These are phyloP conservation scores for Colletotrichum cordylinicola DNA, from an alignment of 2,329 filamentous ascomycete genomes.

Conservation along the genomic window DNA sequence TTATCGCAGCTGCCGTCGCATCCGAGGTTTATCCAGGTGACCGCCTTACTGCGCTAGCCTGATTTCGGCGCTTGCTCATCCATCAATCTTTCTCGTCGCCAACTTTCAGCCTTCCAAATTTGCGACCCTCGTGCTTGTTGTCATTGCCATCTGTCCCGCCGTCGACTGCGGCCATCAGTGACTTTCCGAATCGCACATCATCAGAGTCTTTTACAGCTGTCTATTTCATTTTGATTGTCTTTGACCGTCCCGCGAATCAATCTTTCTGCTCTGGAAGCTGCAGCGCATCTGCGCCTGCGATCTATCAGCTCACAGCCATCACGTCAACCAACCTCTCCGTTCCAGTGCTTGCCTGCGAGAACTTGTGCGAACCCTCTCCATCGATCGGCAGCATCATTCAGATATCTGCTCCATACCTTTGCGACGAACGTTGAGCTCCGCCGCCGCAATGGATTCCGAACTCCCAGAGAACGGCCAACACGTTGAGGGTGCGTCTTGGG, in stretches of 20 bases:
- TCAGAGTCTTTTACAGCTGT: neutral
- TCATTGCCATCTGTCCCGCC: neutral
- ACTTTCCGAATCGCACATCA: neutral
- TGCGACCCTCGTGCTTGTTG: neutral
- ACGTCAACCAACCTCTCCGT: neutral
- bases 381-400: neutral
- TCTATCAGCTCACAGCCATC: neutral
- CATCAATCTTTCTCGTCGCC: slow-evolving; percentile 18
- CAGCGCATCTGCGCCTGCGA: slow-evolving; percentile 13
- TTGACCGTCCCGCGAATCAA: neutral
- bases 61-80: slow-evolving; percentile 11
- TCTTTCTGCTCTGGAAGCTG: neutral
- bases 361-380: neutral
- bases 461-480: slow-evolving; percentile 21
- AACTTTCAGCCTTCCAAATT: slow-evolving; percentile 12
- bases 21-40: slow-evolving; percentile 18
- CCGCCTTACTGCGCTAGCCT: slow-evolving; percentile 15
- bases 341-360: neutral
- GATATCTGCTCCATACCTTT: neutral
- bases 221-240: neutral
- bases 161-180: neutral
- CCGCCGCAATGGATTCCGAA: slow-evolving; percentile 20
- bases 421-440: neutral
- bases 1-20: neutral
- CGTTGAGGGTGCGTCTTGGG: slow-evolving; percentile 52